Evolutionary conservation across 345 rosid species (phyloP).

Genomic region (Eutrema yunnanense): DNA sequence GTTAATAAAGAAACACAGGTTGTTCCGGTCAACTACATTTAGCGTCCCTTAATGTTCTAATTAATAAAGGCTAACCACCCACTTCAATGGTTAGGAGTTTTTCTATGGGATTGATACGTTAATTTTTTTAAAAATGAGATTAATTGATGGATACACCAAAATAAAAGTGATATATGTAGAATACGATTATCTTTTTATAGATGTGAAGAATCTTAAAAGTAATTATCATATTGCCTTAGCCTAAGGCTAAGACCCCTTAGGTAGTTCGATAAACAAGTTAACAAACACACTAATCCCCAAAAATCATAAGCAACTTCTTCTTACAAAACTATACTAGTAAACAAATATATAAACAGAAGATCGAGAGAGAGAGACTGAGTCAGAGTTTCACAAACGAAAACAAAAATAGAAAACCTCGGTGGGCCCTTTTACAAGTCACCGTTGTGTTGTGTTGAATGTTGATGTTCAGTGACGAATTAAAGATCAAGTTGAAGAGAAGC

Average conservation of each 20-base stretch:
- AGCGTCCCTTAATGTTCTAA: slow-evolving; percentile 7
- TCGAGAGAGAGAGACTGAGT: not conserved
- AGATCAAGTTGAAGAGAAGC: no score
- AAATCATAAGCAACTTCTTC: not conserved
- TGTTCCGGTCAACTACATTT: slow-evolving; percentile 27
- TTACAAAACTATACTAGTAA: not conserved
- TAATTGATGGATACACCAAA: not conserved
- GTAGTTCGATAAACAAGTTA: not conserved
- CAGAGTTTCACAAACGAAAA: slow-evolving; percentile 1
- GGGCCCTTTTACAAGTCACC: not conserved
- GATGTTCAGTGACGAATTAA: not conserved
- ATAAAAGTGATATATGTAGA: not conserved
- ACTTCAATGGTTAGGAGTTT: not conserved
- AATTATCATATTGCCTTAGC: not conserved
- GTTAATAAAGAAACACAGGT: slow-evolving; percentile 3
- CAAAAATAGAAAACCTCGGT: not conserved
- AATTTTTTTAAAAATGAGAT: not conserved
- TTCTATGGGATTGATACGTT: not conserved
- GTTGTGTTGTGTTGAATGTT: not conserved
- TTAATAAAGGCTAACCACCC: slow-evolving; percentile 3
- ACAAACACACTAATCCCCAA: not conserved
- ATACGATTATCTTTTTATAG: not conserved
- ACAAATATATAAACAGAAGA: not conserved
- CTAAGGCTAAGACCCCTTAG: not conserved
- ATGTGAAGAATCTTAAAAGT: not conserved